Conservation (phyloP, 2,329 filamentous ascomycete species). For the Ceratocystis harringtonii region DNA sequence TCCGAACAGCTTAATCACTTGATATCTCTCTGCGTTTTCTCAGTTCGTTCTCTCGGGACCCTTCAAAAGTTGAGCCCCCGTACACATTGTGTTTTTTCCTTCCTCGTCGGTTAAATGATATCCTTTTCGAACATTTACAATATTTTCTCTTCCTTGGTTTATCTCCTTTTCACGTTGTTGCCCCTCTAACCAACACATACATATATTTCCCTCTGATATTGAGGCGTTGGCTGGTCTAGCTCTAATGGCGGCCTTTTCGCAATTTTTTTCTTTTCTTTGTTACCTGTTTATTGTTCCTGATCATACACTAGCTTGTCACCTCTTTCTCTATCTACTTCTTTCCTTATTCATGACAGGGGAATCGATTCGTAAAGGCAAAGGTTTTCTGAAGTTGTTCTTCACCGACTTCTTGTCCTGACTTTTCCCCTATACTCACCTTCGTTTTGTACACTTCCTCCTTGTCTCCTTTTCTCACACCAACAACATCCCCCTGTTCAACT, state of each 20-base stretch:
- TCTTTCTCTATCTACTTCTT: constrained; percentile 14
- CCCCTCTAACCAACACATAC: not conserved
- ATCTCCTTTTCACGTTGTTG: not conserved
- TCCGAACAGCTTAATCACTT: not conserved
- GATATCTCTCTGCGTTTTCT: not conserved
- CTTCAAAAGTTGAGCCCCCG: constrained; percentile 15
- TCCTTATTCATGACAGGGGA: constrained; percentile 7
- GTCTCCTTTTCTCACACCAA: constrained; percentile 17
- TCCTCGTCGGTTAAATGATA: constrained; percentile 19
- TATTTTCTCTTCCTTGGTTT: constrained; percentile 4
- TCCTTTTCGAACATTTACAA: constrained; percentile 6
- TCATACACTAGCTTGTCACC: constrained; percentile 1
- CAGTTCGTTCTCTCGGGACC: constrained; percentile 1
- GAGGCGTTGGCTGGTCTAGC: not conserved
- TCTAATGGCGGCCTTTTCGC: constrained; percentile 5
- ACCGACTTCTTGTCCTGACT: not conserved
- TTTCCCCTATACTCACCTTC: constrained; percentile 10
- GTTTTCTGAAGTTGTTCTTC: not conserved
- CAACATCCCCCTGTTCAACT: constrained; percentile 15
- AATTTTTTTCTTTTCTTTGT: constrained; percentile 3
- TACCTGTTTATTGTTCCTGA: not conserved
- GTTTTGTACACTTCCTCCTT: not conserved
- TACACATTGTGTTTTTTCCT: constrained; percentile 17
- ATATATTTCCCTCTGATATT: not conserved
- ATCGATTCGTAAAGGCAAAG: not conserved